A percentile compares a stretch with the other conserved stretches of the same genome.
Conservation (phyloP, 1,284 basidiomycete genomes). For the Cryptococcus sp. region DNA sequence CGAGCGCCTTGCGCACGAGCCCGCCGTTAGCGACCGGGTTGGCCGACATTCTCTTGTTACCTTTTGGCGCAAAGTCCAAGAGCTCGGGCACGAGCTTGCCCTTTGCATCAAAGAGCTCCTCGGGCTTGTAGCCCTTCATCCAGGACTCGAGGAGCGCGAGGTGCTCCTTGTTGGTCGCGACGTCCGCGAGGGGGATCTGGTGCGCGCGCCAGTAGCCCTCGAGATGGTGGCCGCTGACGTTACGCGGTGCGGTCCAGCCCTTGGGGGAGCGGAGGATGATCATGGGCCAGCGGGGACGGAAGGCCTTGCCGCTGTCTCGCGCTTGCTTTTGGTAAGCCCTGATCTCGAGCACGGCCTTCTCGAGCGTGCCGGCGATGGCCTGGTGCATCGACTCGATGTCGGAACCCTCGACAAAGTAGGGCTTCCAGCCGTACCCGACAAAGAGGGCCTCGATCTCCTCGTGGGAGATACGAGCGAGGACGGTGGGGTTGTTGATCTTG, state of each 20-base stretch:
- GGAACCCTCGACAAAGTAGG: slow-evolving; percentile 40
- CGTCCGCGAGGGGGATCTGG: slow-evolving; percentile 36
- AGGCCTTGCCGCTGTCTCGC: slow-evolving; percentile 61
- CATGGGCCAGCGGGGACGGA: slow-evolving; percentile 84
- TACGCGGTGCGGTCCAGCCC: slow-evolving; percentile 68
- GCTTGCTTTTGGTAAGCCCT: slow-evolving; percentile 70
- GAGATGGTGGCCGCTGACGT: slow-evolving; percentile 62
- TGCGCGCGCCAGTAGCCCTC: slow-evolving; percentile 61
- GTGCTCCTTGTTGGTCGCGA: slow-evolving; percentile 30
- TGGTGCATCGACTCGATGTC: slow-evolving; percentile 40
- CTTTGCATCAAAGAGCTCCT: slow-evolving; percentile 60
- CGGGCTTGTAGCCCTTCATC: slow-evolving; percentile 64
- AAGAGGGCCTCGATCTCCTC: slow-evolving; percentile 36
- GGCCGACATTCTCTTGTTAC: slow-evolving; percentile 29
- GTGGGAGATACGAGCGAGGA: slow-evolving; percentile 37
- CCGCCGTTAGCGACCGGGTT: slow-evolving; percentile 51
- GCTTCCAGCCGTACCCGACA: slow-evolving; percentile 39
- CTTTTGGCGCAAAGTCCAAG: slow-evolving; percentile 32
- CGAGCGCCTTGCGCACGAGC: slow-evolving; percentile 59
- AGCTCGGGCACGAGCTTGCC: slow-evolving; percentile 59
- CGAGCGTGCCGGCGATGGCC: slow-evolving; percentile 66
- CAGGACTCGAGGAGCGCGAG: slow-evolving; percentile 60
- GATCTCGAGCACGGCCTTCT: slow-evolving; percentile 71
- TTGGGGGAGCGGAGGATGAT: slow-evolving; percentile 79
- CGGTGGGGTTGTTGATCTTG: slow-evolving; percentile 45